Base-by-base conservation (phyloP, 2,329 filamentous ascomycete species). In the Talaromyces sp. region DNA sequence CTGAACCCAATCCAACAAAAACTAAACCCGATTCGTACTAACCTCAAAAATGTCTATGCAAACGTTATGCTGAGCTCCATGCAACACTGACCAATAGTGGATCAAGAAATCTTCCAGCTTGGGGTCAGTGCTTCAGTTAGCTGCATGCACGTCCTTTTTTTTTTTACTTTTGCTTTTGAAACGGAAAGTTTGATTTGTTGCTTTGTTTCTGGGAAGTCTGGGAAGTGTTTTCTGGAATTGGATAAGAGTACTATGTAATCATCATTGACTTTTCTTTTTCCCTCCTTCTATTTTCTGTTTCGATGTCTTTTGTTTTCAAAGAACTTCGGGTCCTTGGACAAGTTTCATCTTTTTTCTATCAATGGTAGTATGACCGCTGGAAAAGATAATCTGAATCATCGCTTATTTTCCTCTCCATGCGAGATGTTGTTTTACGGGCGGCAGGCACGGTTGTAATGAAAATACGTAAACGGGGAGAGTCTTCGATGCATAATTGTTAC, bases 131-230 rank as follows among this genome's bases (percentile, higher is more conserved):
- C 53, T 36, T 55, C 40, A 11, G 28, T 25, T 54, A 45, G 52
- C 39, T 45, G 31, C 39, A 55, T 55, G 53, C 53, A 55, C 53
- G 53, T 55, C 53, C 40, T 25, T 46, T 25, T 25, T 54, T 35
- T 22, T 15, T 1, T 43, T 25, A n/a, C 10, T 35, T 54, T n/a
- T n/a, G n/a, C n/a, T n/a, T n/a, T n/a, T n/a, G n/a, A n/a, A n/a
- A n/a, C n/a, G n/a, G n/a, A n/a, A n/a, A n/a, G n/a, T 31, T 36
- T 28, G 40, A 45, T 41, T 41, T 43, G 25, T 4, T 31, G 50
- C 37, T 22, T 31, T 31, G 19, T 13, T 17, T 17, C 7, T 53
- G 51, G 36, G 15, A n/a, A 22, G 28, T 15, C 43, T 48, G 10
- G 45, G 45, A 48, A 48, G 33, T 35, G 28, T 35, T 33, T 48